Evolutionary conservation across 2,329 filamentous ascomycete species (phyloP).

Genomic region (Talaromyces sp.): DNA sequence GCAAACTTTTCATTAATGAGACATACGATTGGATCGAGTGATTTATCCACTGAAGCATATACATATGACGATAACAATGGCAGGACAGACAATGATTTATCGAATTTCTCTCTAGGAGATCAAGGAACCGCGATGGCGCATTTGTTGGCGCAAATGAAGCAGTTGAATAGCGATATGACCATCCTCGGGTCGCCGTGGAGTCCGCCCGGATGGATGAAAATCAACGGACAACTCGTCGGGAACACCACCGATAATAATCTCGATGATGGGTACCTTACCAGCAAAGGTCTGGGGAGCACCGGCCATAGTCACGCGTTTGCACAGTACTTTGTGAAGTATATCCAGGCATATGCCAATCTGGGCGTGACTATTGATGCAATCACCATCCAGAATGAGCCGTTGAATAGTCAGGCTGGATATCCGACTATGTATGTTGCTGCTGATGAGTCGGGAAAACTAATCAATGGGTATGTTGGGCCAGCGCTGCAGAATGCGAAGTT

Average conservation of each 20-base stretch:
- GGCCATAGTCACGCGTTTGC: slow-evolving; percentile 35
- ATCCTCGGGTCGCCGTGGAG: slow-evolving; percentile 41
- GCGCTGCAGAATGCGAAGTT: slow-evolving; percentile 28
- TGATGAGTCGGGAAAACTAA: slow-evolving; percentile 36
- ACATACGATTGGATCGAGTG: slow-evolving; percentile 41
- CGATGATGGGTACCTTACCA: slow-evolving; percentile 29
- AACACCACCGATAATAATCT: slow-evolving; percentile 35
- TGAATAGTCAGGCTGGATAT: slow-evolving; percentile 40
- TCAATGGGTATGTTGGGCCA: slow-evolving; percentile 32
- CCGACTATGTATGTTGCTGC: slow-evolving; percentile 41
- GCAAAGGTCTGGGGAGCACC: slow-evolving; percentile 29
- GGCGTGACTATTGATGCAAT: slow-evolving; percentile 39
- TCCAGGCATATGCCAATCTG: slow-evolving; percentile 35
- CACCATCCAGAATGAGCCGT: slow-evolving; percentile 41
- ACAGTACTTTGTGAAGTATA: slow-evolving; percentile 40
- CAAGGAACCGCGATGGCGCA: slow-evolving; percentile 40
- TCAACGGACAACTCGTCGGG: slow-evolving; percentile 35
- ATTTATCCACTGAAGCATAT: slow-evolving; percentile 37
- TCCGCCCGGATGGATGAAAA: slow-evolving; percentile 43
- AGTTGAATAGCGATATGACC: slow-evolving; percentile 35
- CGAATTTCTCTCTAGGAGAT: slow-evolving; percentile 34
- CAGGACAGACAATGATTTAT: slow-evolving; percentile 32
- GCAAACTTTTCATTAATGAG: slow-evolving; percentile 42
- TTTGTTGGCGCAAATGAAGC: slow-evolving; percentile 39
- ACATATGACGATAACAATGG: slow-evolving; percentile 41